These are phyloP conservation scores for Taiwanofungus camphoratus DNA, from an alignment of 1,284 basidiomycete species.

Conservation along the genomic window DNA sequence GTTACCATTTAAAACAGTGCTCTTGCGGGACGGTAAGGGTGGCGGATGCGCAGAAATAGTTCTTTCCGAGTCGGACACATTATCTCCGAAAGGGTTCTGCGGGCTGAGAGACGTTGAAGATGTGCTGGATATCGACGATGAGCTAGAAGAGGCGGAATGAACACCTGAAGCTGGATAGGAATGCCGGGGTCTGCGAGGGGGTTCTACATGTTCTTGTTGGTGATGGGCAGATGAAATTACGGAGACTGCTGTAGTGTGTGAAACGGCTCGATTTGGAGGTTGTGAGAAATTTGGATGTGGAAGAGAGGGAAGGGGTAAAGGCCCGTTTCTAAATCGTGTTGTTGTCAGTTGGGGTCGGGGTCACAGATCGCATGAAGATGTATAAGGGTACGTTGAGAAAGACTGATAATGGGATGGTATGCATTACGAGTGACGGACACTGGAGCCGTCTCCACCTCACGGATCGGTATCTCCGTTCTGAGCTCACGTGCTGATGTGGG, in stretches of 20 bases:
- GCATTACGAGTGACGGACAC: too few species aligned
- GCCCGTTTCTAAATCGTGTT: background rate
- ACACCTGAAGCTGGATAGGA: conserved; percentile 2
- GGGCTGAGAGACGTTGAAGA: conserved; percentile 9
- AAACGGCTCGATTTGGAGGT: conserved; percentile 1
- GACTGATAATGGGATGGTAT: too few species aligned
- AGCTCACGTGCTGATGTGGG: too few species aligned
- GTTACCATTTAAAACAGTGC: conserved; percentile 2
- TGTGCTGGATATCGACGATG: conserved; percentile 10
- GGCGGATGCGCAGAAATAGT: conserved; percentile 10
- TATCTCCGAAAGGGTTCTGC: conserved; percentile 18
- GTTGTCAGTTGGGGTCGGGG: background rate
- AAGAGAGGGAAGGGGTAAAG: conserved; percentile 1
- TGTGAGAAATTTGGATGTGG: conserved; percentile 3
- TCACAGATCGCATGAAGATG: too few species aligned
- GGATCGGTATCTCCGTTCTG: too few species aligned
- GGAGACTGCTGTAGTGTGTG: conserved; percentile 4
- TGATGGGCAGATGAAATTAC: conserved; percentile 3
- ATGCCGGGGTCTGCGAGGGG: conserved; percentile 2
- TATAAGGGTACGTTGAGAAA: too few species aligned
- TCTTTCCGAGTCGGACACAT: conserved; percentile 13
- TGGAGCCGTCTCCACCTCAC: too few species aligned
- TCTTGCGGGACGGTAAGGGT: conserved; percentile 18
- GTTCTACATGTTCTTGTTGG: conserved; percentile 1
- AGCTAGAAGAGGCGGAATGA: conserved; percentile 1